Base-by-base conservation (phyloP, 768 basidiomycete genomes). In the Mycena alexandri region DNA sequence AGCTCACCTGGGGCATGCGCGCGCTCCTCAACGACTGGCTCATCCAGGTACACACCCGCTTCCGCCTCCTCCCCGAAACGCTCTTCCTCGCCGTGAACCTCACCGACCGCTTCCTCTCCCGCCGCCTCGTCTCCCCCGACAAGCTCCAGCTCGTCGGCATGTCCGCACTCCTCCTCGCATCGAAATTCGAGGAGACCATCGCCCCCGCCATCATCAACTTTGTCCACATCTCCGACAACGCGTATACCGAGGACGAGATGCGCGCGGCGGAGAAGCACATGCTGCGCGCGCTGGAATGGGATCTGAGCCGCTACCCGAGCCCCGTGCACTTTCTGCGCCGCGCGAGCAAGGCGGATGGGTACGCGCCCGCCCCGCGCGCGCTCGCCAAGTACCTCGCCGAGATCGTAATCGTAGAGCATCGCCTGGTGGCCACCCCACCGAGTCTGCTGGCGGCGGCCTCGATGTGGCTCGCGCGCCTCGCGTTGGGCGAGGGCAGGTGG, bases 121-220 rank as follows among this genome's bases (percentile, higher is more conserved):
- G 82, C 41, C 92, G 95, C 14, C 86, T 89, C 54, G 90, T 96
- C 68, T 91, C 93, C 1, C 82, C 96, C 36, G 82, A 88, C 67
- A 96, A 96, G 77, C 86, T 97, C 38, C 96, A 98, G 77, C 89
- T 98, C 42, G 94, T 98, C 63, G 96, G 96, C 63, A 85, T 95
- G 57, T 90, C 94, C 3, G 90, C 91, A 65, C 87, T 98, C 72
- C 93, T 97, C 80, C 83, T 98, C 71, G 89, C 96, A 0, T 88
- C 94, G 42, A 98, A 98, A 78, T 94, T 92, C 68, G 96, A 98
- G 78, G 96, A 98, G 78, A 95, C 95, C 46, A 88, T 94, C 69
- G 89, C 94, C 12, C 96, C 96, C 0, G 90, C 92, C 24, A 90
- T 95, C 29, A 80, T 81, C 33, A 93, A 96, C 79, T 91, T 97